Percentiles rank a stretch among this genome's conserved stretches.
Conservation (phyloP, 1,284 basidiomycete genomes). For the Cutaneotrichosporon arboriforme region DNA sequence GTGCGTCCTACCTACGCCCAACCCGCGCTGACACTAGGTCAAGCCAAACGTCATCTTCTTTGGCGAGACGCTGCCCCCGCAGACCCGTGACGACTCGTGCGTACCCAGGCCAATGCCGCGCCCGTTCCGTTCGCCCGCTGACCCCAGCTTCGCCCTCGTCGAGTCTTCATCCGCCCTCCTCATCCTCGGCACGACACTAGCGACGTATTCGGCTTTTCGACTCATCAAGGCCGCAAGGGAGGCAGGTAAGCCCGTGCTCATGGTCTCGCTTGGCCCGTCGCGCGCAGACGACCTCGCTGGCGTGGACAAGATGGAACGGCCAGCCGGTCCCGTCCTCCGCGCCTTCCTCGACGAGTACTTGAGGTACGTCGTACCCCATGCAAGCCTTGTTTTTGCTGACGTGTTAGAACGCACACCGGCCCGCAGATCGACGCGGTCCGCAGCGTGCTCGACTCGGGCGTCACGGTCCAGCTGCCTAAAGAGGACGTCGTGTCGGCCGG, state of each 20-base stretch:
- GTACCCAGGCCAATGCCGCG: slow-evolving; percentile 29
- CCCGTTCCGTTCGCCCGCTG: slow-evolving; percentile 4
- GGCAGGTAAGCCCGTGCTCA: slow-evolving; percentile 65
- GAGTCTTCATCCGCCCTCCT: slow-evolving; percentile 63
- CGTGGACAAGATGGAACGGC: slow-evolving; percentile 69
- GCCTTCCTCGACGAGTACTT: slow-evolving; percentile 50
- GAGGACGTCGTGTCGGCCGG: slow-evolving; percentile 7
- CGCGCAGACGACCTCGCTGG: slow-evolving; percentile 69
- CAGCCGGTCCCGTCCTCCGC: slow-evolving; percentile 63
- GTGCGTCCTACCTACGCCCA: background rate
- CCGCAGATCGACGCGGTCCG: slow-evolving; percentile 37
- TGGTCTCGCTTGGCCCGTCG: slow-evolving; percentile 80
- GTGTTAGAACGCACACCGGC: slow-evolving; percentile 24
- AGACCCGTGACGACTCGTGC: slow-evolving; percentile 65
- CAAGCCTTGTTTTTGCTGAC: background rate
- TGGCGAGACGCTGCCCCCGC: slow-evolving; percentile 65
- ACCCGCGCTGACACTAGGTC: slow-evolving; percentile 37
- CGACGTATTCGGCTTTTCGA: slow-evolving; percentile 84
- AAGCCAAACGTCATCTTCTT: slow-evolving; percentile 86
- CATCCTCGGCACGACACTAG: slow-evolving; percentile 78
- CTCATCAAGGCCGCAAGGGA: slow-evolving; percentile 75
- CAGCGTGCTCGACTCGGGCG: slow-evolving; percentile 32
- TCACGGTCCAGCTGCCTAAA: slow-evolving; percentile 28
- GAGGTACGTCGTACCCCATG: slow-evolving; percentile 24
- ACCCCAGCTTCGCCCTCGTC: slow-evolving; percentile 57